Evolutionary conservation across 495 filamentous ascomycete species (phyloP).

Genomic region (Lasiosphaeria ovina): DNA sequence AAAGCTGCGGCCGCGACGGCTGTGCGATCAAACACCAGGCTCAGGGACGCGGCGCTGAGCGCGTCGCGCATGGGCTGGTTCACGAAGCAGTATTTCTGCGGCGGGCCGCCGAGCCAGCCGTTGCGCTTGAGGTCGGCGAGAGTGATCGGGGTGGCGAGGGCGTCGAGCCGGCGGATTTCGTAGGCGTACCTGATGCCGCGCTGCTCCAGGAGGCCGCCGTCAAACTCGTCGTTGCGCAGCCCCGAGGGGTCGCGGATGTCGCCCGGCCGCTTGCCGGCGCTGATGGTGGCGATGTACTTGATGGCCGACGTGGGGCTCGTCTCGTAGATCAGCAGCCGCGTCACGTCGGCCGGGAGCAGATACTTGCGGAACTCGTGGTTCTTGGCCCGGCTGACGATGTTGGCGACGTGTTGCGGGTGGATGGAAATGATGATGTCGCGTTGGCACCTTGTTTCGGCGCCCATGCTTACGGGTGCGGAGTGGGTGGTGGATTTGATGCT

Average conservation of each 20-base stretch:
- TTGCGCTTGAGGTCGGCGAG: conserved; percentile 1
- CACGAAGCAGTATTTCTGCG: conserved; percentile 7
- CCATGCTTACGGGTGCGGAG: too few species aligned
- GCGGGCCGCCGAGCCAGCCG: conserved; percentile 4
- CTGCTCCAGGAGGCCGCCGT: not conserved
- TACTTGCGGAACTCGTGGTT: conserved; percentile 44
- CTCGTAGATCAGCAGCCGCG: conserved; percentile 40
- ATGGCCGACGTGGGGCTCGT: conserved; percentile 25
- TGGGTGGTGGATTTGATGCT: too few species aligned
- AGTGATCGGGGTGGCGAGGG: not conserved
- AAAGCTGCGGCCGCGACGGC: too few species aligned
- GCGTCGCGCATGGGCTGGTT: conserved; percentile 4
- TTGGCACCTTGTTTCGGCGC: not conserved
- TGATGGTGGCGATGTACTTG: conserved; percentile 13
- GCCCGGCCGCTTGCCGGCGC: conserved; percentile 5
- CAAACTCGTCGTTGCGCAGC: conserved; percentile 6
- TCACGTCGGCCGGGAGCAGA: conserved; percentile 30
- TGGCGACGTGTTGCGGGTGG: conserved; percentile 34
- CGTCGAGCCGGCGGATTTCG: conserved; percentile 2
- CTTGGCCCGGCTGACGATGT: conserved; percentile 34
- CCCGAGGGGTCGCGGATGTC: conserved; percentile 10
- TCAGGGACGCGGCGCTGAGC: not conserved
- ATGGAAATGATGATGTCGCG: conserved; percentile 37
- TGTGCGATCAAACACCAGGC: conserved; percentile 1
- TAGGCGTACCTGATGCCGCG: conserved; percentile 3